These are phyloP conservation scores for Aspergillus fumigatus DNA, from an alignment of 2,329 filamentous ascomycete species.

Conservation along the genomic window DNA sequence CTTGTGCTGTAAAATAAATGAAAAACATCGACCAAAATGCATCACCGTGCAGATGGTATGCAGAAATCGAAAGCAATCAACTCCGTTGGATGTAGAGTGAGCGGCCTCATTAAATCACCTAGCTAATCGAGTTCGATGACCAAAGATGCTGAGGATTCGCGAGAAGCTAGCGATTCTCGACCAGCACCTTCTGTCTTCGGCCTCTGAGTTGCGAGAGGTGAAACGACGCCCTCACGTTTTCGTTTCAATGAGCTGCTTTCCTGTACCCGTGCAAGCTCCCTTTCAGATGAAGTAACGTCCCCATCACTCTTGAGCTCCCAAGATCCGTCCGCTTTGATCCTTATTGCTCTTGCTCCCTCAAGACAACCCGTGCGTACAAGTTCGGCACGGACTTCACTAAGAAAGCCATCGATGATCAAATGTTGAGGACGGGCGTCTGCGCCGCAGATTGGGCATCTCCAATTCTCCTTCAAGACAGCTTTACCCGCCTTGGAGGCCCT, in stretches of 20 bases:
- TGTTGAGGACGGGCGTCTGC: conserved; percentile 69
- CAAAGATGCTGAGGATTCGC: conserved; percentile 1
- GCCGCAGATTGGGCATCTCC: conserved; percentile 82
- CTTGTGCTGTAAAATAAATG: conserved; percentile 1
- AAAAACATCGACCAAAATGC: background rate
- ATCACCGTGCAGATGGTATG: background rate
- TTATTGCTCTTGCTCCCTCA: conserved; percentile 55
- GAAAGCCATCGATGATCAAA: conserved; percentile 70
- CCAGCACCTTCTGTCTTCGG: conserved; percentile 9
- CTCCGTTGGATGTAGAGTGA: background rate
- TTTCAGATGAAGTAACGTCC: conserved; percentile 11
- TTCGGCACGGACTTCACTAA: conserved; percentile 56
- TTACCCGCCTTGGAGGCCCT: conserved; percentile 48
- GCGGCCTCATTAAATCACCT: background rate
- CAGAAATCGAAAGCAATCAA: background rate
- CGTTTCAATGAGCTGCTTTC: conserved; percentile 7
- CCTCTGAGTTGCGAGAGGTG: conserved; percentile 5
- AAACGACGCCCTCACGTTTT: conserved; percentile 12
- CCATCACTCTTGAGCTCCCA: conserved; percentile 55
- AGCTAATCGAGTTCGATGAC: conserved; percentile 24
- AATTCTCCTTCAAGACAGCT: conserved; percentile 48
- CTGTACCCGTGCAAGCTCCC: conserved; percentile 12
- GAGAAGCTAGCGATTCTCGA: background rate
- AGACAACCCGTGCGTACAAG: conserved; percentile 50
- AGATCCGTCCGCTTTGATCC: conserved; percentile 58